These are phyloP conservation scores for Sclerotinia subarctica DNA, from an alignment of 2,329 filamentous ascomycete genomes.

Conservation along the genomic window DNA sequence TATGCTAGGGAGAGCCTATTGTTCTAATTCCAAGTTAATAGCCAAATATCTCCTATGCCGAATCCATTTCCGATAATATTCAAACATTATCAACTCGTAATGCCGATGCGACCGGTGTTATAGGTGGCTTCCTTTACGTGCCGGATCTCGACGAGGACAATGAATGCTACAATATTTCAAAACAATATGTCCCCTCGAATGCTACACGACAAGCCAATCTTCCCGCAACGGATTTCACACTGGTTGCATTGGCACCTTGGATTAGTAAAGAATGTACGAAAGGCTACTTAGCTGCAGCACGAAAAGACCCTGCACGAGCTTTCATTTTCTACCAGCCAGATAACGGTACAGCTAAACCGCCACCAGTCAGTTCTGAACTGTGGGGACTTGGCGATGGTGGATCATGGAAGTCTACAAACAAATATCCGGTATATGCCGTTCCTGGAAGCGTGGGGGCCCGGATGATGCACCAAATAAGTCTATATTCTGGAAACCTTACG, in stretches of 20 bases:
- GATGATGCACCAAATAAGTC: conserved; percentile 68
- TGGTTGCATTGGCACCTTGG: conserved; percentile 87
- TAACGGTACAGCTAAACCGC: conserved; percentile 58
- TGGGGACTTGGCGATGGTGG: conserved; percentile 71
- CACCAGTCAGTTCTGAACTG: conserved; percentile 56
- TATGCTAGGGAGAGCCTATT: background rate
- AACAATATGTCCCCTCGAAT: conserved; percentile 67
- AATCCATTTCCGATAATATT: conserved; percentile 54
- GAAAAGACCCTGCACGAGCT: conserved; percentile 56
- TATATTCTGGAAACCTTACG: conserved; percentile 75
- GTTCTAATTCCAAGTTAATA: conserved; percentile 20
- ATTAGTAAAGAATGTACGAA: conserved; percentile 68
- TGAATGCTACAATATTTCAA: conserved; percentile 61
- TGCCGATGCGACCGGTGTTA: conserved; percentile 55
- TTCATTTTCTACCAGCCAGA: conserved; percentile 63
- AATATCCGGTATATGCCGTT: conserved; percentile 81
- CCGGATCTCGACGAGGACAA: conserved; percentile 61
- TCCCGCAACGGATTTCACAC: conserved; percentile 63
- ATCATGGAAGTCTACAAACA: conserved; percentile 67
- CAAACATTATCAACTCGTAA: conserved; percentile 73
- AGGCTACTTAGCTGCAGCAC: conserved; percentile 65
- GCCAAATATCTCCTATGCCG: conserved; percentile 36
- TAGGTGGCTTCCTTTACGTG: conserved; percentile 81
- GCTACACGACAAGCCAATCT: conserved; percentile 72
- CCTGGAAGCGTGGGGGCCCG: conserved; percentile 62